A percentile compares a stretch with the other conserved stretches of the same genome.
phyloP scores from a whole-genome alignment of 257 asterid genomes.

The Echium plantagineum region DNA sequence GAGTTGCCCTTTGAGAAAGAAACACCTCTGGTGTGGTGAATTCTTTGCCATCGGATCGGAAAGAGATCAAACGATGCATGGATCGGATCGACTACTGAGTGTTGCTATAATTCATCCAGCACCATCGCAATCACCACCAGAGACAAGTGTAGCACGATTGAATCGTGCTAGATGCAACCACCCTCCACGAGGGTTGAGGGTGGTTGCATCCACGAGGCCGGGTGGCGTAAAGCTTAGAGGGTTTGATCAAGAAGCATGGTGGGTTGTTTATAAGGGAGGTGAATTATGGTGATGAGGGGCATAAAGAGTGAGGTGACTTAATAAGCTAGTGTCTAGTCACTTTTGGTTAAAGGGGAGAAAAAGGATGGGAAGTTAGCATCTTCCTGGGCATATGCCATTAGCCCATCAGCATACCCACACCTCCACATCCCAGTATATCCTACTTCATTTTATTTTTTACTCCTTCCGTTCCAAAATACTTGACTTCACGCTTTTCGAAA shows the following conservation, averaged over 20 bases:
- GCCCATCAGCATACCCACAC: constrained; percentile 5
- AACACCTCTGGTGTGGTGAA: constrained; percentile 20
- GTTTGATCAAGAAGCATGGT: constrained; percentile 22
- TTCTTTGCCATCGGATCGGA: constrained; percentile 11
- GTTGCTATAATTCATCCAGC: no score
- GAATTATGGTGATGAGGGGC: constrained; percentile 16
- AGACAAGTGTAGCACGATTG: no score
- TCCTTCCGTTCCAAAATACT: no score
- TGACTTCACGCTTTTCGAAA: no score
- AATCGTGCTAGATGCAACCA: no score
- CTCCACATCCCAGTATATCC: constrained; percentile 7
- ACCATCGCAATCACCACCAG: no score
- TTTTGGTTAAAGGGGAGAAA: constrained; percentile 30
- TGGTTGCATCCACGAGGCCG: no score
- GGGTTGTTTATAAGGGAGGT: constrained; percentile 18
- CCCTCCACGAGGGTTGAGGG: neutral
- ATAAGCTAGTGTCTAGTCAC: constrained; percentile 19
- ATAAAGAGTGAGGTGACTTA: constrained; percentile 34
- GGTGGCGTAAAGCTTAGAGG: constrained; percentile 19
- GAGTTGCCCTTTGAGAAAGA: constrained; percentile 59
- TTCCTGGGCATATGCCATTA: constrained; percentile 31
- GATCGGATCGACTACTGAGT: neutral
- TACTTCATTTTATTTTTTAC: neutral
- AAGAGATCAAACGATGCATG: neutral
- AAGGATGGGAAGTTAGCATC: constrained; percentile 34